Percentiles rank a stretch among this genome's conserved stretches.
These are phyloP conservation scores for Stachybotrys chlorohalonatus DNA, from an alignment of 2,329 filamentous ascomycete species.

Conservation along the genomic window DNA sequence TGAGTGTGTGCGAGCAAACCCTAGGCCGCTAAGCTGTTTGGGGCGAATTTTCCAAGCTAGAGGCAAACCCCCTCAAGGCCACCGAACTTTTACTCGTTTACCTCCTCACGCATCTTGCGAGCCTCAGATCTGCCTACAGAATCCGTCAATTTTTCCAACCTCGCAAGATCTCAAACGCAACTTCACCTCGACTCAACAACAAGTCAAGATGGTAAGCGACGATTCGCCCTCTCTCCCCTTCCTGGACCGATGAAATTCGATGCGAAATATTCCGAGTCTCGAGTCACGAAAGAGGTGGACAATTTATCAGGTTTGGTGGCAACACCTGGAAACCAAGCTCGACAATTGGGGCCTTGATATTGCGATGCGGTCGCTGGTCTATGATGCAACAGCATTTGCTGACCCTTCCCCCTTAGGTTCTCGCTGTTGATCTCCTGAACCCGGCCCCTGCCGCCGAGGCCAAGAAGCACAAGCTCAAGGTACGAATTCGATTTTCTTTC, in stretches of 20 bases:
- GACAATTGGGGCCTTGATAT: constrained; percentile 8
- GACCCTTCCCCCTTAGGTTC: constrained; percentile 64
- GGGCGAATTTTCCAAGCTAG: constrained; percentile 25
- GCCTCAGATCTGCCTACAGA: constrained; percentile 47
- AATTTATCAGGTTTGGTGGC: constrained; percentile 3
- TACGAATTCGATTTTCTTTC: constrained; percentile 34
- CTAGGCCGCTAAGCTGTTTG: constrained; percentile 28
- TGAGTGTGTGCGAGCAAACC: constrained; percentile 25
- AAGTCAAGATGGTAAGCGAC: constrained; percentile 62
- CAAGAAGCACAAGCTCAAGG: constrained; percentile 99
- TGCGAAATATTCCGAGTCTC: constrained; percentile 6
- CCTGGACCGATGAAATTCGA: constrained; percentile 2
- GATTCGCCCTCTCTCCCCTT: constrained; percentile 8
- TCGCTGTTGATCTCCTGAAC: constrained; percentile 99
- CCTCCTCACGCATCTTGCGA: constrained; percentile 38
- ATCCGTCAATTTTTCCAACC: constrained; percentile 40
- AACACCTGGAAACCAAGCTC: constrained; percentile 7
- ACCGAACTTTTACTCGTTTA: constrained; percentile 40
- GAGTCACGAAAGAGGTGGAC: constrained; percentile 10
- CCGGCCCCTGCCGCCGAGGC: constrained; percentile 94
- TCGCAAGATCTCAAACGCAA: constrained; percentile 36
- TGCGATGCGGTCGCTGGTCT: constrained; percentile 4
- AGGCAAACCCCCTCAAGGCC: constrained; percentile 26
- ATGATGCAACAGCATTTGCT: constrained; percentile 28
- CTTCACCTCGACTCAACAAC: constrained; percentile 38